Evolutionary conservation across 2,329 filamentous ascomycete genomes (phyloP).

Genomic region (Xylariales sp.): DNA sequence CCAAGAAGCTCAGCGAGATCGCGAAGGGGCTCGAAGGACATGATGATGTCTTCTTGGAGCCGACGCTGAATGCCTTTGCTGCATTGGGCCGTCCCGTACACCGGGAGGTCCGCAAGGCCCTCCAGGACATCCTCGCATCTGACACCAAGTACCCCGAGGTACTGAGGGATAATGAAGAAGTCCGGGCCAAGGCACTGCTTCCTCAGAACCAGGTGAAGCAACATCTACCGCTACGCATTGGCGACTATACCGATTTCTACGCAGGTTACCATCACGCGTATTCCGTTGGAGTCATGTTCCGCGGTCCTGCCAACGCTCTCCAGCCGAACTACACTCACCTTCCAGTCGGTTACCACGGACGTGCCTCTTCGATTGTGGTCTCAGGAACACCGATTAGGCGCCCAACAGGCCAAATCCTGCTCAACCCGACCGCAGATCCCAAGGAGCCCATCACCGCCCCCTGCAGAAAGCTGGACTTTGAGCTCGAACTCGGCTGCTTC

Average conservation of each 20-base stretch:
- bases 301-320: conserved; percentile 66
- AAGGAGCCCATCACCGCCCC: conserved; percentile 61
- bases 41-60: conserved; percentile 56
- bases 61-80: conserved; percentile 70
- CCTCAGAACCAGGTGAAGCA: conserved; percentile 55
- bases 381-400: conserved; percentile 70
- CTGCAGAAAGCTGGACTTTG: conserved; percentile 67
- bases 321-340: conserved; percentile 80
- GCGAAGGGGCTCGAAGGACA: conserved; percentile 45
- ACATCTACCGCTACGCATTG: conserved; percentile 73
- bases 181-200: conserved; percentile 56
- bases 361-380: conserved; percentile 70
- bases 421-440: conserved; percentile 55
- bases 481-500: conserved; percentile 76
- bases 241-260: conserved; percentile 85
- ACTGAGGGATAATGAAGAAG: conserved; percentile 55
- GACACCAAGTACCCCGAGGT: conserved; percentile 56
- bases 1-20: conserved; percentile 13
- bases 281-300: conserved; percentile 63
- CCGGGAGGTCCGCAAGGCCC: conserved; percentile 60
- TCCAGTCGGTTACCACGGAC: conserved; percentile 77
- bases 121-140: conserved; percentile 62
- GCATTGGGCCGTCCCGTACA: conserved; percentile 65
- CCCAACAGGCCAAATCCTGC: conserved; percentile 70
- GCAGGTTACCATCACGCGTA: conserved; percentile 76